Percentiles rank a stretch among this genome's conserved stretches.
These are phyloP conservation scores for Clarireedia homoeocarpa DNA, from an alignment of 2,329 filamentous ascomycete species.

Conservation along the genomic window DNA sequence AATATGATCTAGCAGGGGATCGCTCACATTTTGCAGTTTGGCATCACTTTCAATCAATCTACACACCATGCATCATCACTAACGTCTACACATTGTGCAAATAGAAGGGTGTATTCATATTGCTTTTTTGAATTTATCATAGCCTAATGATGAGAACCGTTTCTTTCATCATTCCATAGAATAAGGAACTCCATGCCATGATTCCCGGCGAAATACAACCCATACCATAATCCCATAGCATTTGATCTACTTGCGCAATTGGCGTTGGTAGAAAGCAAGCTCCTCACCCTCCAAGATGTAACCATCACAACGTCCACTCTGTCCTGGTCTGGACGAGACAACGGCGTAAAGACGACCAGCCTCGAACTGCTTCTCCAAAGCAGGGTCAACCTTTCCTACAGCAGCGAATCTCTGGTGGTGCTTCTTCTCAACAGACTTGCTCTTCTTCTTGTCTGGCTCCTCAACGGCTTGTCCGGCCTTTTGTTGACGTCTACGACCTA, in stretches of 20 bases:
- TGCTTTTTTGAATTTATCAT: slow-evolving; percentile 25
- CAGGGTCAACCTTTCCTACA: slow-evolving; percentile 83
- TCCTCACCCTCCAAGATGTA: slow-evolving; percentile 99
- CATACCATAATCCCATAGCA: slow-evolving; percentile 20
- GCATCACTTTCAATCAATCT: no score
- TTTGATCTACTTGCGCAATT: slow-evolving; percentile 85
- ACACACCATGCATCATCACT: no score
- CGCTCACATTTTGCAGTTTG: no score
- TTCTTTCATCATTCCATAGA: slow-evolving; percentile 18
- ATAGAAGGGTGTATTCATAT: slow-evolving; percentile 16
- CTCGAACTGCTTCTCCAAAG: slow-evolving; percentile 98
- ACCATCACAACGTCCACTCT: slow-evolving; percentile 93
- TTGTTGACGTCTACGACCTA: slow-evolving; percentile 88
- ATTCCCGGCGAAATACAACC: slow-evolving; percentile 27
- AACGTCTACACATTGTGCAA: no score
- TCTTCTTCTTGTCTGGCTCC: slow-evolving; percentile 70
- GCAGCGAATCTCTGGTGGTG: slow-evolving; percentile 78
- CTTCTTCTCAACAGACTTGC: slow-evolving; percentile 93
- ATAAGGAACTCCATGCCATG: slow-evolving; percentile 28
- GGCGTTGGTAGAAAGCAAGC: slow-evolving; percentile 99
- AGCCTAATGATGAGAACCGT: slow-evolving; percentile 17
- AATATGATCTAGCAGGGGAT: no score
- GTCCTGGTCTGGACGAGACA: slow-evolving; percentile 85
- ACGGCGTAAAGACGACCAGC: slow-evolving; percentile 95
- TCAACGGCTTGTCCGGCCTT: slow-evolving; percentile 45